Conservation (phyloP, 306 rosid species). For the Herpetospermum pedunculosum region DNA sequence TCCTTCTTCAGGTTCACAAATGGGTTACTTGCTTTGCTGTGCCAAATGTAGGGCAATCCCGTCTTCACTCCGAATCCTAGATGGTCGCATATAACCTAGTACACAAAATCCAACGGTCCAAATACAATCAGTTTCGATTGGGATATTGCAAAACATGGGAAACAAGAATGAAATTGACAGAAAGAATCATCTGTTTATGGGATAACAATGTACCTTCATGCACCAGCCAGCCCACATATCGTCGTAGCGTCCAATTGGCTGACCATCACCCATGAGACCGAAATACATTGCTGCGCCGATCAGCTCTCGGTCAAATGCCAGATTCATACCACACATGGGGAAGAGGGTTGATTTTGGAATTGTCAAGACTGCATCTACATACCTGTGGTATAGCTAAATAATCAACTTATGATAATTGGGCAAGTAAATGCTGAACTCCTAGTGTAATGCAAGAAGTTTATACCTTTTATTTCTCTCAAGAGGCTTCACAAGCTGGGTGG, state of each 20-base stretch:
- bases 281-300: conserved; percentile 94
- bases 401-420: not conserved
- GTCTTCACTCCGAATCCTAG: conserved; percentile 74
- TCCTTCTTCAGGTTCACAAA: conserved; percentile 81
- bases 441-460: not conserved
- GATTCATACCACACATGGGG: conserved; percentile 95
- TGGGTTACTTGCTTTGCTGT: conserved; percentile 97
- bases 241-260: conserved; percentile 80
- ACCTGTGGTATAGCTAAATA: conserved; percentile 26
- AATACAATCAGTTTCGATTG: not conserved
- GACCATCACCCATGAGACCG: conserved; percentile 97
- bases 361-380: conserved; percentile 75
- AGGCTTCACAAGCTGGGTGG: conserved; percentile 87
- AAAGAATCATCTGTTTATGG: not conserved
- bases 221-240: conserved; percentile 99
- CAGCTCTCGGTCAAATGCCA: conserved; percentile 66
- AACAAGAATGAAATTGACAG: not conserved
- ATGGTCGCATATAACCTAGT: conserved; percentile 76
- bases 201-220: conserved; percentile 42
- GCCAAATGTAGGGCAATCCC: conserved; percentile 89
- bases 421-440: not conserved
- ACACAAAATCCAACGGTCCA: not conserved
- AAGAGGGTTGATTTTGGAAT: conserved; percentile 72
- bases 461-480: conserved; percentile 72
- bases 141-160: not conserved